A percentile compares a stretch with the other conserved stretches of the same genome.
Evolutionary conservation across 129 eudicot species (phyloP).

Genomic region (Flaveria trinervia): DNA sequence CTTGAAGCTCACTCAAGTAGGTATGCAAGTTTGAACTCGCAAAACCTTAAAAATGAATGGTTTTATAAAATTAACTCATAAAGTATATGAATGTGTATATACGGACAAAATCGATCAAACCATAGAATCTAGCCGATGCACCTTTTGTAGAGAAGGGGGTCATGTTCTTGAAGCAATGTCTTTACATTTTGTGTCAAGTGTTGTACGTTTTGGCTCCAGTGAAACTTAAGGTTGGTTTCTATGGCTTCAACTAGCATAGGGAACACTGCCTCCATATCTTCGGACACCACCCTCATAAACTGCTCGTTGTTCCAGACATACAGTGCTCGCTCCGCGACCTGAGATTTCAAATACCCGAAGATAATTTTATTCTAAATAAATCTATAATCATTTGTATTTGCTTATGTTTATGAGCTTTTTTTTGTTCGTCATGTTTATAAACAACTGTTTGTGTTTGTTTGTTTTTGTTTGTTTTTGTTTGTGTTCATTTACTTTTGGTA

Average conservation of each 20-base stretch:
- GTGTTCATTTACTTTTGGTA: no score
- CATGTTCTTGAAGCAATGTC: conserved; percentile 57
- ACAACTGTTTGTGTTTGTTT: no score
- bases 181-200: conserved; percentile 61
- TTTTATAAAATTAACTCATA: not conserved
- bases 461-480: no score
- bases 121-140: conserved; percentile 39
- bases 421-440: no score
- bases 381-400: no score
- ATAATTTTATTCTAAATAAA: no score
- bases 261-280: conserved; percentile 59
- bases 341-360: not conserved
- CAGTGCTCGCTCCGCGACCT: conserved; percentile 83
- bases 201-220: conserved; percentile 66
- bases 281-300: conserved; percentile 58
- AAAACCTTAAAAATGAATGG: not conserved
- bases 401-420: no score
- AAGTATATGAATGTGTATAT: not conserved
- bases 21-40: not conserved
- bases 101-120: not conserved
- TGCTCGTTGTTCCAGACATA: conserved; percentile 72
- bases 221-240: conserved; percentile 61
- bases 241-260: conserved; percentile 59
- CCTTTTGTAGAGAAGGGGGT: conserved; percentile 49
- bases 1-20: not conserved